phyloP scores from a whole-genome alignment of 73 alveolate genomes.

The Symbiodinium natans region DNA sequence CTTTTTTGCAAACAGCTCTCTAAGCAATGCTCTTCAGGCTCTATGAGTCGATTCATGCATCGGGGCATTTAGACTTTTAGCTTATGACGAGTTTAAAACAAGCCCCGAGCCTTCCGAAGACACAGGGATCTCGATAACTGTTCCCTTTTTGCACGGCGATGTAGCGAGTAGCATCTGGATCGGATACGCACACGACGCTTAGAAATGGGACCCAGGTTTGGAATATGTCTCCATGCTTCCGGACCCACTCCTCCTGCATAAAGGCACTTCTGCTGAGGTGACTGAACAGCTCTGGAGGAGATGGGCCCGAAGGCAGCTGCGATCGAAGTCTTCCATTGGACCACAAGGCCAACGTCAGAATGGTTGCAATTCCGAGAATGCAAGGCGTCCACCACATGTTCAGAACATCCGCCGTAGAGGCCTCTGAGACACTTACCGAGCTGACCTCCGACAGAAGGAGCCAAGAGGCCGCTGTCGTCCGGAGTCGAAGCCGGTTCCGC shows the following conservation, averaged over 20 bases:
- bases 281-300: conserved; percentile 16
- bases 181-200: conserved; percentile 36
- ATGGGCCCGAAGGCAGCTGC: conserved; percentile 17
- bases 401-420: neutral
- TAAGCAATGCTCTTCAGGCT: neutral
- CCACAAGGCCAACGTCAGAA: neutral
- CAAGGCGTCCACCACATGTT: neutral
- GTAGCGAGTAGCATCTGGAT: conserved; percentile 46
- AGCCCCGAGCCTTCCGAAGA: conserved; percentile 36
- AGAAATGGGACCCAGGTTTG: conserved; percentile 40
- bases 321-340: neutral
- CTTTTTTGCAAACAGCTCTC: neutral
- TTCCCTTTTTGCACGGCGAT: conserved; percentile 58
- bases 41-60: too few relatives aligned
- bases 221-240: conserved; percentile 58
- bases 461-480: neutral
- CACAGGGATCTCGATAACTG: conserved; percentile 62
- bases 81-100: neutral
- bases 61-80: neutral
- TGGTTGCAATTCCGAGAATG: neutral
- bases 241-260: conserved; percentile 40
- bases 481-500: too few relatives aligned
- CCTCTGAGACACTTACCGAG: neutral
- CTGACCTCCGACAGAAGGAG: neutral
- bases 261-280: conserved; percentile 45